Evolutionary conservation across 805 yeast genomes (phyloP).

Genomic region (Lachancea meyersii): DNA sequence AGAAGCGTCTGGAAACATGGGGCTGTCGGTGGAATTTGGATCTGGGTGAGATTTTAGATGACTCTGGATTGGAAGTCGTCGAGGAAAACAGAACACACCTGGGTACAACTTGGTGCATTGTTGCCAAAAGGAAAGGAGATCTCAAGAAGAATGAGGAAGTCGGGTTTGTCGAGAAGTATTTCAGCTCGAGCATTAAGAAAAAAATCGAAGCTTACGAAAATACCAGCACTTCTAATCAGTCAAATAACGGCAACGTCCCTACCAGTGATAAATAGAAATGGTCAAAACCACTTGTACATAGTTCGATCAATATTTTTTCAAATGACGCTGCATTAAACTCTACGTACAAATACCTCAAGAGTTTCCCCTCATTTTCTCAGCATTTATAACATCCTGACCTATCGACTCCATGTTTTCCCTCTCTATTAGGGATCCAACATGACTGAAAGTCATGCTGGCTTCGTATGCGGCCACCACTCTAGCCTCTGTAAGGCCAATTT

Average conservation of each 20-base stretch:
- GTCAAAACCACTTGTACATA: neutral
- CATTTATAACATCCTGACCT: conserved; percentile 64
- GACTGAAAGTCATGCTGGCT: conserved; percentile 71
- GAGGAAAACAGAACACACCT: conserved; percentile 76
- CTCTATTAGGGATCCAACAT: conserved; percentile 65
- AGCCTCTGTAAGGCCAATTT: conserved; percentile 79
- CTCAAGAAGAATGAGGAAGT: conserved; percentile 40
- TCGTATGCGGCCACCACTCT: conserved; percentile 80
- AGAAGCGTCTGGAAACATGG: conserved; percentile 80
- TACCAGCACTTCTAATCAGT: neutral
- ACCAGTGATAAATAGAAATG: neutral
- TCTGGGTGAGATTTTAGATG: conserved; percentile 78
- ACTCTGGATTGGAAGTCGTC: conserved; percentile 77
- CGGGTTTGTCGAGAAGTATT: conserved; percentile 46
- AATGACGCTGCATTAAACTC: too few relatives aligned
- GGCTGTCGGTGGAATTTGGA: conserved; percentile 98
- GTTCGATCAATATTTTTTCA: neutral
- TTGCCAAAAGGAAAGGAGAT: conserved; percentile 71
- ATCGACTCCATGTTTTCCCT: conserved; percentile 66
- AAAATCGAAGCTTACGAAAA: conserved; percentile 17
- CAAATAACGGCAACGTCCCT: neutral
- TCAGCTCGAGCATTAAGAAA: conserved; percentile 34
- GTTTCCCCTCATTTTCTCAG: conserved; percentile 69
- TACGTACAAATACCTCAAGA: too few relatives aligned
- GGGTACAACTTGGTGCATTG: conserved; percentile 87